A percentile compares a stretch with the other conserved stretches of the same genome.
Evolutionary conservation across 164 flowering plant species (phyloP).

Genomic region (Stephania japonica): DNA sequence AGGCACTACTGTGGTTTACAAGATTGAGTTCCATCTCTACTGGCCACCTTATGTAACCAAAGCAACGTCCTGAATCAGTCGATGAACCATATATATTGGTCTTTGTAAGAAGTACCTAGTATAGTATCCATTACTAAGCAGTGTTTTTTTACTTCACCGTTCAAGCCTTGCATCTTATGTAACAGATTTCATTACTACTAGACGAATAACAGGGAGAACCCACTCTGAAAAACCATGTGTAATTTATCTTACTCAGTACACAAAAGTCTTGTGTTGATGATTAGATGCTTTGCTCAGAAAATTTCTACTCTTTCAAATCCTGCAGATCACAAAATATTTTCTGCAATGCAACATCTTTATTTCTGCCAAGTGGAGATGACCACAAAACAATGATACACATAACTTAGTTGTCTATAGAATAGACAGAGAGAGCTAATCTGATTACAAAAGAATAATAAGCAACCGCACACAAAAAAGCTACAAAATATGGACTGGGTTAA

Average conservation of each 20-base stretch:
- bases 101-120: too few species aligned
- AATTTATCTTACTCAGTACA: background rate
- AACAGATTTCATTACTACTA: too few species aligned
- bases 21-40: constrained; percentile 42
- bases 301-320: background rate
- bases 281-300: too few species aligned
- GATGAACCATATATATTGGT: too few species aligned
- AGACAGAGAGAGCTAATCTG: too few species aligned
- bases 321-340: background rate
- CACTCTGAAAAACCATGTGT: too few species aligned
- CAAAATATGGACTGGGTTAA: background rate
- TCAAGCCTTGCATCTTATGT: too few species aligned
- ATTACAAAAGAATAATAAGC: background rate
- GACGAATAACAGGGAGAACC: too few species aligned
- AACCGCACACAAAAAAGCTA: background rate
- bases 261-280: background rate
- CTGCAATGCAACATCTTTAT: constrained; percentile 4
- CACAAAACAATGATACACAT: constrained; percentile 1
- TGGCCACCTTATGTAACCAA: constrained; percentile 39
- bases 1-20: constrained; percentile 32
- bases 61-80: background rate
- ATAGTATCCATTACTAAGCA: too few species aligned
- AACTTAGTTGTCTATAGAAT: background rate
- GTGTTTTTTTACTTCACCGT: too few species aligned
- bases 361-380: constrained; percentile 6